Evolutionary conservation across 1,284 basidiomycete genomes (phyloP).

Genomic region (Pisolithus thermaeus): DNA sequence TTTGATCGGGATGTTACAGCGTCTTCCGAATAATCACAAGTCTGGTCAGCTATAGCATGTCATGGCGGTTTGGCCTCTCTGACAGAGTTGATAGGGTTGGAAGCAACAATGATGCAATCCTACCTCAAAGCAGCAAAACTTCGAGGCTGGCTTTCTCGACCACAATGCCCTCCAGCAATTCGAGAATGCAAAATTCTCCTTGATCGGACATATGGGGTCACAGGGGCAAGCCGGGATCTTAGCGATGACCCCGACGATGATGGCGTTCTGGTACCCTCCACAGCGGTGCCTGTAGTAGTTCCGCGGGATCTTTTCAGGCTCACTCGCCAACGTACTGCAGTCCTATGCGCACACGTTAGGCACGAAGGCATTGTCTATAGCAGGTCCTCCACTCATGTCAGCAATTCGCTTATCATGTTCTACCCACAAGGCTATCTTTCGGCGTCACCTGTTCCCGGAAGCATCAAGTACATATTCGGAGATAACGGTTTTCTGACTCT

Average conservation of each 20-base stretch:
- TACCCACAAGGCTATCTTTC: neutral
- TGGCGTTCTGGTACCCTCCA: neutral
- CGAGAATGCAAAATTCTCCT: constrained; percentile 10
- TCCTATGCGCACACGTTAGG: neutral
- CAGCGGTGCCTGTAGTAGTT: neutral
- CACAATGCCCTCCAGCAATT: constrained; percentile 2
- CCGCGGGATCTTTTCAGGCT: neutral
- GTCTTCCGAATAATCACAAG: constrained; percentile 28
- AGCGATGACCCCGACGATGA: neutral
- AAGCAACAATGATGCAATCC: constrained; percentile 11
- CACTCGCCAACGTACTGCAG: neutral
- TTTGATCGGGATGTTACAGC: constrained; percentile 31
- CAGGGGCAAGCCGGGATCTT: neutral
- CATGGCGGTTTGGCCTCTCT: neutral
- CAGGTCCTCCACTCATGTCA: neutral
- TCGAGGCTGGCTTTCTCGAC: constrained; percentile 1
- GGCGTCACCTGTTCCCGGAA: neutral
- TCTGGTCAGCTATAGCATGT: constrained; percentile 16
- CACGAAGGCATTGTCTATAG: neutral
- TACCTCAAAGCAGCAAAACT: constrained; percentile 8
- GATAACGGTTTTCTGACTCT: too few species aligned
- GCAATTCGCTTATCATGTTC: neutral
- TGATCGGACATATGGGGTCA: constrained; percentile 1
- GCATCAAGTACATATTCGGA: neutral
- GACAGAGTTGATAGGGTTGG: constrained; percentile 17